phyloP scores from a whole-genome alignment of 1,139 yeast species.

The Debaryomyces fabryi region DNA sequence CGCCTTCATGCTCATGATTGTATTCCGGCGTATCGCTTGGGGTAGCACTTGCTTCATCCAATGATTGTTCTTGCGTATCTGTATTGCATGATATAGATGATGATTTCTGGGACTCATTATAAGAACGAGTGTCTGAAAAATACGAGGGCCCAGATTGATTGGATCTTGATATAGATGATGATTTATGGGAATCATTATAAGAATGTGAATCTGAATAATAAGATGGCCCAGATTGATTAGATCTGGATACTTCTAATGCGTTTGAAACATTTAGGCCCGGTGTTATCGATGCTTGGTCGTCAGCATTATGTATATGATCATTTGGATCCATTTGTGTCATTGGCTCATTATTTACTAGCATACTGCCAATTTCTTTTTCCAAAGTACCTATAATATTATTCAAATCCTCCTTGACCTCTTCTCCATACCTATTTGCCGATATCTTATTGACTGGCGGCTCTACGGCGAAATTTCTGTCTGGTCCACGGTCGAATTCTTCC shows the following conservation, averaged over 20 bases:
- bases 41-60: slow-evolving; percentile 5
- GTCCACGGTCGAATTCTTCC: slow-evolving; percentile 1
- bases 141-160: background rate
- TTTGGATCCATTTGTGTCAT: background rate
- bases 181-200: background rate
- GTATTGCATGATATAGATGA: slow-evolving; percentile 10
- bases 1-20: slow-evolving; percentile 4
- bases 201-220: background rate
- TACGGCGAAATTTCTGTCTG: background rate
- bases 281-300: background rate
- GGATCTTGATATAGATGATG: background rate
- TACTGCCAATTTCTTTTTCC: slow-evolving; percentile 21
- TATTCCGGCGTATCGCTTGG: slow-evolving; percentile 9
- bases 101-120: background rate
- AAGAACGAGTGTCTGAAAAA: background rate
- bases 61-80: slow-evolving; percentile 6
- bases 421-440: background rate
- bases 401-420: slow-evolving; percentile 15
- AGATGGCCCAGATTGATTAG: background rate
- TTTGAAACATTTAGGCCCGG: background rate
- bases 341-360: slow-evolving; percentile 7
- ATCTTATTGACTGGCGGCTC: background rate
- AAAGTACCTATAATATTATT: slow-evolving; percentile 21
- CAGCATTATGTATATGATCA: background rate
- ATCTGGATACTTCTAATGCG: background rate